Evolutionary conservation across 2,329 filamentous ascomycete species (phyloP).

Genomic region (Aspergillus luchuensis): DNA sequence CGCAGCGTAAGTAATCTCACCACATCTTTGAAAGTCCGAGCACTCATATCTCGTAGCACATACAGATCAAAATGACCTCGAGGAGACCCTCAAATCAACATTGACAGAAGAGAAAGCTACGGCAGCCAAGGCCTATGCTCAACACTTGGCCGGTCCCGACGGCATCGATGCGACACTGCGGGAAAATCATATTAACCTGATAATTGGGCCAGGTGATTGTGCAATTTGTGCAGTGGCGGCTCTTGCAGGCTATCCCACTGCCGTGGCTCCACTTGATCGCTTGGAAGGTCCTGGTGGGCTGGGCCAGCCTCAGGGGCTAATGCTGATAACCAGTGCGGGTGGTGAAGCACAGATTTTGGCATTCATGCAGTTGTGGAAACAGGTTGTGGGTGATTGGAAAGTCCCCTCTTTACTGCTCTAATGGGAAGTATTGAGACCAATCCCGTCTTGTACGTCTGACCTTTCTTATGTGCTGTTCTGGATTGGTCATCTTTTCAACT

Average conservation of each 20-base stretch:
- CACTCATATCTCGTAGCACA: not conserved
- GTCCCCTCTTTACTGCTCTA: not conserved
- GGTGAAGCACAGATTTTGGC: not conserved
- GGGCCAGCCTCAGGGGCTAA: constrained; percentile 2
- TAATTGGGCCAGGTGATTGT: not conserved
- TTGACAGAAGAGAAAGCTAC: not conserved
- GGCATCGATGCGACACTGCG: not conserved
- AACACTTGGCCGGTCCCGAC: not conserved
- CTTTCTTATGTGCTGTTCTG: no score
- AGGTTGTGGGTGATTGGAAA: not conserved
- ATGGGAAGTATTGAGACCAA: not conserved
- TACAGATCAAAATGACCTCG: not conserved
- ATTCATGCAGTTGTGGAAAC: not conserved
- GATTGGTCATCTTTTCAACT: no score
- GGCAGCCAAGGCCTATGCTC: not conserved
- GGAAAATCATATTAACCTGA: not conserved
- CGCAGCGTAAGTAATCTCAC: not conserved
- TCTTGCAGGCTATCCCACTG: not conserved
- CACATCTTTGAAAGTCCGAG: no score
- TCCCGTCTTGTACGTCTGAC: no score
- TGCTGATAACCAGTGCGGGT: not conserved
- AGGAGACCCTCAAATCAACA: not conserved
- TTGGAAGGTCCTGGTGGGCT: not conserved
- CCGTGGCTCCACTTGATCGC: not conserved
- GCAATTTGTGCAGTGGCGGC: constrained; percentile 2